Conservation (phyloP, 192 early-diverging fungal genomes). For the Backusella morwellensis region DNA sequence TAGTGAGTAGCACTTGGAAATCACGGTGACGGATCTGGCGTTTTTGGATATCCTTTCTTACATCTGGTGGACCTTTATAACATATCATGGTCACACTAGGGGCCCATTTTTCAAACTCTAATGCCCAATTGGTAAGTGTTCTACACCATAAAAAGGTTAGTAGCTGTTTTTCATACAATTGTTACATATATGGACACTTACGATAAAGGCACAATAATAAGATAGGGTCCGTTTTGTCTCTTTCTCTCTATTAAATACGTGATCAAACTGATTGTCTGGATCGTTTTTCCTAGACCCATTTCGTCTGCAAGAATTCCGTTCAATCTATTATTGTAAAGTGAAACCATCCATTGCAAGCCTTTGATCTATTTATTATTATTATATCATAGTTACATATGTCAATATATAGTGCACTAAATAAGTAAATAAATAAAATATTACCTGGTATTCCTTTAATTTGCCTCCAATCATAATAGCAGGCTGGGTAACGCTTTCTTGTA, state of each 20-base stretch:
- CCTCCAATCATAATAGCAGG: constrained; percentile 85
- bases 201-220: constrained; percentile 97
- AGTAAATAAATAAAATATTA: background rate
- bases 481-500: constrained; percentile 79
- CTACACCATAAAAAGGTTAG: constrained; percentile 23
- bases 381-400: background rate
- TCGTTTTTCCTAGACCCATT: constrained; percentile 87
- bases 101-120: constrained; percentile 99
- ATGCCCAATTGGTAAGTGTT: constrained; percentile 94
- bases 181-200: constrained; percentile 28
- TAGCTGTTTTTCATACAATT: background rate
- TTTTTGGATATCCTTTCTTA: constrained; percentile 71
- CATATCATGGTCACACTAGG: constrained; percentile 84
- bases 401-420: background rate
- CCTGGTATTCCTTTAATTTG: constrained; percentile 92
- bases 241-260: constrained; percentile 95
- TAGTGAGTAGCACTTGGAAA: constrained; percentile 96
- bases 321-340: constrained; percentile 96
- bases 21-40: constrained; percentile 69
- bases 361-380: constrained; percentile 51
- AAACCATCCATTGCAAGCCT: constrained; percentile 99
- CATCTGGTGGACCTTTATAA: constrained; percentile 85
- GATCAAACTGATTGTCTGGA: constrained; percentile 96
- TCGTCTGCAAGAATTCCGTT: constrained; percentile 98
- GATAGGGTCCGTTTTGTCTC: constrained; percentile 88